phyloP scores from a whole-genome alignment of 352 stramenopile genomes.

The Phytopythium litorale region DNA sequence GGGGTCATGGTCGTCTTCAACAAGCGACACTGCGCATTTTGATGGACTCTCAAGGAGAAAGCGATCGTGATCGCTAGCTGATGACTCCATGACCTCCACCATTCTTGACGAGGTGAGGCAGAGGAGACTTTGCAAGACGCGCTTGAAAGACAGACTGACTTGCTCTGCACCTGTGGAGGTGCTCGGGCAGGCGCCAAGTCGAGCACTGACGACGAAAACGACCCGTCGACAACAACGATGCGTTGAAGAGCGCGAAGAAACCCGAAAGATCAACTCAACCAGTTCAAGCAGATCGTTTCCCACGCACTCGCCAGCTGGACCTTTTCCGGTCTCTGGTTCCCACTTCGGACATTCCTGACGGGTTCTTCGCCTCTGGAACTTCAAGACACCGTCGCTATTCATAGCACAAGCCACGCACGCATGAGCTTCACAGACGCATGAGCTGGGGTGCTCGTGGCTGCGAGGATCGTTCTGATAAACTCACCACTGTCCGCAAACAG shows the following conservation, averaged over 20 bases:
- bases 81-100: neutral
- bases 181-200: neutral
- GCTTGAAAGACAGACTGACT: neutral
- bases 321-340: neutral
- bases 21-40: neutral
- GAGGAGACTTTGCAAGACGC: neutral
- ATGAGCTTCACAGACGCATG: neutral
- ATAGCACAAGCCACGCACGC: neutral
- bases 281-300: slow-evolving; percentile 3
- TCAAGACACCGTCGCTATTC: neutral
- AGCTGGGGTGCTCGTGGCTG: neutral
- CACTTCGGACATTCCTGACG: neutral
- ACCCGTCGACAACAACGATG: neutral
- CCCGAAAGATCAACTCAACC: slow-evolving; percentile 1
- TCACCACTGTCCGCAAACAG: neutral
- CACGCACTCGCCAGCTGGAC: neutral
- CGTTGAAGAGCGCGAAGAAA: neutral
- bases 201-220: neutral
- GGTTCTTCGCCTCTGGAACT: neutral
- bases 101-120: neutral
- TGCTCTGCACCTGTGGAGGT: neutral
- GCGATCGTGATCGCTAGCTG: neutral
- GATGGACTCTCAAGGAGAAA: neutral
- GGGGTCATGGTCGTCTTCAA: neutral
- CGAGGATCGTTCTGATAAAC: neutral